These are phyloP conservation scores for Aurantiochytrium sp. DNA, from an alignment of 108 stramenopile genomes.

Conservation along the genomic window DNA sequence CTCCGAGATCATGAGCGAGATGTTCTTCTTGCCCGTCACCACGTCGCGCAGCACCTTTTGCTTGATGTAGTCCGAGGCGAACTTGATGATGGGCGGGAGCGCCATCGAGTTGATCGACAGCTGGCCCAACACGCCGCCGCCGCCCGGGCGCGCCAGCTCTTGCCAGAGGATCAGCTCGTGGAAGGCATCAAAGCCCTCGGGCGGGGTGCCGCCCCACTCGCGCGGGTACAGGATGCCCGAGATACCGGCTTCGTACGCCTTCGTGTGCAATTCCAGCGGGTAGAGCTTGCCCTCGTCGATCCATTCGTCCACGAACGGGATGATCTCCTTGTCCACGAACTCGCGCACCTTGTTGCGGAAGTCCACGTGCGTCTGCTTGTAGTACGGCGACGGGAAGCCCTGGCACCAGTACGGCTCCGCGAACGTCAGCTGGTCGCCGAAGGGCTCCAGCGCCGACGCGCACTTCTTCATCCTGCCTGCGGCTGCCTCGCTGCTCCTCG, in stretches of 20 bases:
- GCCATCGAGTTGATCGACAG: constrained; percentile 16
- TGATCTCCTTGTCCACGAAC: constrained; percentile 29
- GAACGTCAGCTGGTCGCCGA: constrained; percentile 2
- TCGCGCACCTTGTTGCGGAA: constrained; percentile 13
- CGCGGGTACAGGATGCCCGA: not conserved
- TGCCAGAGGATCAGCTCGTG: constrained; percentile 30
- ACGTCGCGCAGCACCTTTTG: constrained; percentile 17
- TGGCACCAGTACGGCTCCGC: constrained; percentile 15
- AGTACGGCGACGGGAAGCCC: constrained; percentile 21
- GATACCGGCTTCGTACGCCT: constrained; percentile 30
- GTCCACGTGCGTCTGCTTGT: constrained; percentile 1
- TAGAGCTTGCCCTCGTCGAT: not conserved
- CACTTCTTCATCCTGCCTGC: not conserved
- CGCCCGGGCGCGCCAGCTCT: not conserved
- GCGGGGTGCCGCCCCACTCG: constrained; percentile 9
- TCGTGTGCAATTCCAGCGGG: constrained; percentile 13
- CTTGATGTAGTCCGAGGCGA: constrained; percentile 25
- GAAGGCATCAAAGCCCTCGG: constrained; percentile 1
- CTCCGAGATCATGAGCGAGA: constrained; percentile 37
- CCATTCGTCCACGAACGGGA: not conserved
- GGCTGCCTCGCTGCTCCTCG: not conserved
- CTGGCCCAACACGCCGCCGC: constrained; percentile 1
- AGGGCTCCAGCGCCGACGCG: not conserved
- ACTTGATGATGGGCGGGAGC: constrained; percentile 15
- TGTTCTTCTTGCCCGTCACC: constrained; percentile 5